Base-by-base conservation (phyloP, 768 basidiomycete species). In the Serendipita sp. region DNA sequence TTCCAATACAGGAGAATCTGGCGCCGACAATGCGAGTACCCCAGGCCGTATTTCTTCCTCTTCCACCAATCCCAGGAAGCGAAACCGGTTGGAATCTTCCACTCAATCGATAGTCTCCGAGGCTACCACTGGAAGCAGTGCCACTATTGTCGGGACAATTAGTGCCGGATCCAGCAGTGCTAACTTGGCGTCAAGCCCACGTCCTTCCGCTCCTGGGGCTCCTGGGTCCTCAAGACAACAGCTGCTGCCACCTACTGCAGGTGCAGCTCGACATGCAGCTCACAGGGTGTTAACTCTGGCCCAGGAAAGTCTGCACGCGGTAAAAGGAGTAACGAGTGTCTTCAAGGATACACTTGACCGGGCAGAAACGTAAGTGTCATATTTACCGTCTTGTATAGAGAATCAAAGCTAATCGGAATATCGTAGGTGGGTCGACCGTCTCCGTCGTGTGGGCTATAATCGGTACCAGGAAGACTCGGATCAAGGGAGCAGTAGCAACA, bases 231-330 rank as follows among this genome's bases (percentile, higher is more conserved):
- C n/a, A n/a, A n/a, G n/a, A n/a, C 56, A 26, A 64, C 60, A 42
- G 43, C 42, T 43, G 70, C 50, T 67, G 61, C 71, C 70, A 2
- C 71, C 74, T 3, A 77, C 76, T 0, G 78, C 80, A 0, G 77
- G 81, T 38, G 75, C 82, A 3, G 88, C 88, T 1, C 78, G 81
- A 24, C 78, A 82, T 16, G 86, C 90, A 30, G 88, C 92, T 9
- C 86, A 89, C 70, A 76, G 86, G 60, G 84, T 95, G 20, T 71
- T 95, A 66, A 82, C 84, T 5, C 81, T 95, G 7, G 90, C 92
- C 13, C 87, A 86, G 14, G 93, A 95, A 75, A 92, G 90, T 69
- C 69, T 95, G 72, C 91, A 95, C 69, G 94, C 93, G 90, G 83
- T 95, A 78, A 78, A 85, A 30, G 83, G 88, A 30, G 89, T 93